Percentiles rank a stretch among this genome's conserved stretches.
These are phyloP conservation scores for Chytriomyces sp. DNA, from an alignment of 192 early-diverging fungal genomes.

Conservation along the genomic window DNA sequence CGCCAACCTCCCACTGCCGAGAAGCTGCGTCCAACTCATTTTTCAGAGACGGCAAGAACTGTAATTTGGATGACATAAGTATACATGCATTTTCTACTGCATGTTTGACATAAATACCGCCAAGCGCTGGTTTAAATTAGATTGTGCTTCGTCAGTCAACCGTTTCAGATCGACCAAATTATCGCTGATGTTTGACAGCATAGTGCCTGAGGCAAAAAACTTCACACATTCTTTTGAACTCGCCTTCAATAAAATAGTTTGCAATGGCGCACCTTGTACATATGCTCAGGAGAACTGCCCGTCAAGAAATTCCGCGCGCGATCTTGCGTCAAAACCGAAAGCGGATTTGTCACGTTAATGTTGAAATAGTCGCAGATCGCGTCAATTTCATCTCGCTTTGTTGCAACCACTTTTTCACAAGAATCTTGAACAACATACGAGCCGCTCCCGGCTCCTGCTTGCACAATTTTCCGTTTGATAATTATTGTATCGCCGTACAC, in stretches of 20 bases:
- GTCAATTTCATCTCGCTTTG: slow-evolving; percentile 78
- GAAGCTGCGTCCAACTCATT: slow-evolving; percentile 70
- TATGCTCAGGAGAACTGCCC: slow-evolving; percentile 79
- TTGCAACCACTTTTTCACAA: background rate
- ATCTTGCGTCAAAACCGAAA: slow-evolving; percentile 93
- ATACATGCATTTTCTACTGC: background rate
- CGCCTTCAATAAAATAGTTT: too few species aligned
- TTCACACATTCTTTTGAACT: too few species aligned
- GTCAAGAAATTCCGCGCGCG: slow-evolving; percentile 87
- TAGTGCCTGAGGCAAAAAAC: slow-evolving; percentile 89
- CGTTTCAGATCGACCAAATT: slow-evolving; percentile 52
- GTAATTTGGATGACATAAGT: background rate
- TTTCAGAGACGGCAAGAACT: slow-evolving; percentile 74
- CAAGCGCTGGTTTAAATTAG: background rate
- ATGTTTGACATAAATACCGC: background rate
- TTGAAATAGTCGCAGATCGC: slow-evolving; percentile 86
- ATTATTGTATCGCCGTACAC: slow-evolving; percentile 80
- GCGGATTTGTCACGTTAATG: slow-evolving; percentile 91
- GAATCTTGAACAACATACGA: background rate
- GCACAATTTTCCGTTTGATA: slow-evolving; percentile 78
- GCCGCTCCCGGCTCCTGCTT: slow-evolving; percentile 58
- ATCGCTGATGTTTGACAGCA: slow-evolving; percentile 80
- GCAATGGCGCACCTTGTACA: slow-evolving; percentile 64
- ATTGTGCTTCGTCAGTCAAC: slow-evolving; percentile 9
- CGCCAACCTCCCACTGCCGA: slow-evolving; percentile 59